A percentile compares a stretch with the other conserved stretches of the same genome.
Evolutionary conservation across 768 basidiomycete species (phyloP).

Genomic region (Leccinum subtestaceum): DNA sequence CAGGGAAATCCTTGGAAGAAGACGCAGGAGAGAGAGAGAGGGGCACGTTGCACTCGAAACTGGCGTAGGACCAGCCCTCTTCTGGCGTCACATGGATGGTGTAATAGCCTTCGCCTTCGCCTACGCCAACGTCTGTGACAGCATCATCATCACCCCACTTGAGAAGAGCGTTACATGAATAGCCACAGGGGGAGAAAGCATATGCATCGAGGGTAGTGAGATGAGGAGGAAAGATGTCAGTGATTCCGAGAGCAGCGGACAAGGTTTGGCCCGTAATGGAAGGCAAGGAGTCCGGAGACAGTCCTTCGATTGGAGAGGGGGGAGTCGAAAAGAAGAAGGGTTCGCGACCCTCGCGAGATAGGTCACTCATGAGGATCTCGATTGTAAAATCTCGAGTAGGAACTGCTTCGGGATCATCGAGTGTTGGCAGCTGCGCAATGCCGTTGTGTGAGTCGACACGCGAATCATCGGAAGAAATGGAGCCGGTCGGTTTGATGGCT

Average conservation of each 20-base stretch:
- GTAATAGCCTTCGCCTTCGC: slow-evolving; percentile 91
- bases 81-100: slow-evolving; percentile 99
- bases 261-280: slow-evolving; percentile 38
- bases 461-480: slow-evolving; percentile 17
- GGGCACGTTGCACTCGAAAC: slow-evolving; percentile 98
- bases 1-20: slow-evolving; percentile 51
- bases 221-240: slow-evolving; percentile 73
- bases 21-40: slow-evolving; percentile 36
- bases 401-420: slow-evolving; percentile 12
- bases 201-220: slow-evolving; percentile 89
- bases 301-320: slow-evolving; percentile 49
- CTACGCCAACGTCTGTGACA: slow-evolving; percentile 28
- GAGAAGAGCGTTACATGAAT: slow-evolving; percentile 88
- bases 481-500: slow-evolving; percentile 27
- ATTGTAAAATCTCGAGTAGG: slow-evolving; percentile 82
- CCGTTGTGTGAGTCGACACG: slow-evolving; percentile 15
- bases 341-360: slow-evolving; percentile 69
- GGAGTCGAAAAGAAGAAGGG: slow-evolving; percentile 66
- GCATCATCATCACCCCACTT: slow-evolving; percentile 45
- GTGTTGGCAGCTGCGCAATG: slow-evolving; percentile 6
- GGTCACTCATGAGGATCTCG: slow-evolving; percentile 96
- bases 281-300: slow-evolving; percentile 35
- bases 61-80: slow-evolving; percentile 96
- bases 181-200: slow-evolving; percentile 93
- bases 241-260: slow-evolving; percentile 74